Evolutionary conservation across 805 yeast genomes (phyloP), one percentile per base, ranked within the genome.

Genomic region (Candida andamanensis): DNA sequence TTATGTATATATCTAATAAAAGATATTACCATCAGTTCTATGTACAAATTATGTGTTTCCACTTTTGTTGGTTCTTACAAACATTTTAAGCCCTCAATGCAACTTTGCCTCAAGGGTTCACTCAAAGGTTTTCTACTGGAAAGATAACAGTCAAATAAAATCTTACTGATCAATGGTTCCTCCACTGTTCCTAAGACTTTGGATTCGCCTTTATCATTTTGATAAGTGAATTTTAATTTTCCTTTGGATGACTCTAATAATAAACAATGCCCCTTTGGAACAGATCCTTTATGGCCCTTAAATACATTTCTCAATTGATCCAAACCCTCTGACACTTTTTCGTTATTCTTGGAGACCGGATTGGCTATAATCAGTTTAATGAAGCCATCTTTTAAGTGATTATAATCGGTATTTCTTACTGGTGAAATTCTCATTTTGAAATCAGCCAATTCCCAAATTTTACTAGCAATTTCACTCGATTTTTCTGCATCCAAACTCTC

Each of bases 311-410:
- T 73, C 36, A 89, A 55, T 50, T 85, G 78, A 24, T 73, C 76
- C 9, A 89, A 56, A 1, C 96, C 95, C 19, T 60, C 60, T 23
- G 69, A 60, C 5, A 65, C 58, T n/a, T 44, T 41, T 10, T 57
- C 66, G n/a, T 49, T 32, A 15, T 59, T 54, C 42, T 77, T 77
- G 32, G 80, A 74, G 38, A 69, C 60, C 2, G 81, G 77, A 48
- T 76, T 76, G 21, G 85, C 81, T 54, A 80, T 65, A 28, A 85
- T 73, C 13, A 95, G 77, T 52, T 89, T 80, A 29, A 86, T 73
- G 39, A 92, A 73, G 0, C 97, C 97, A 51, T 92, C 97, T 43
- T 83, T 74, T 48, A 90, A 59, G 52, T 92, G 97, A 41, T 78
- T 77, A 58, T 83, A 87, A 58, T 90, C 97, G 1, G 97, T 90